A percentile compares a stretch with the other conserved stretches of the same genome.
These are phyloP conservation scores for Durotheca rogersii DNA, from an alignment of 495 filamentous ascomycete species.

Conservation along the genomic window DNA sequence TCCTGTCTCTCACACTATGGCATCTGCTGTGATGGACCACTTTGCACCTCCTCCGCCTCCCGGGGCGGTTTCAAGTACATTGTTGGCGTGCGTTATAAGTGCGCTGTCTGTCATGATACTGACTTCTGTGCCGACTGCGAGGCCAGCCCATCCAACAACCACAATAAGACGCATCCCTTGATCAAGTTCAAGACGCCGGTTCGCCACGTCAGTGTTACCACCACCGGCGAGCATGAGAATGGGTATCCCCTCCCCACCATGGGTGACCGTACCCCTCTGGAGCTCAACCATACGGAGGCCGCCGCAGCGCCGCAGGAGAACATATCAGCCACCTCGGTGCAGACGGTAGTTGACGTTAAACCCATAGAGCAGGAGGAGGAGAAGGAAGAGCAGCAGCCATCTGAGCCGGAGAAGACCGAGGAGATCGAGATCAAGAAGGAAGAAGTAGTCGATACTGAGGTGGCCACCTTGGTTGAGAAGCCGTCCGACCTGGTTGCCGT, in stretches of 20 bases:
- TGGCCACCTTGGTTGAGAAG: conserved; percentile 30
- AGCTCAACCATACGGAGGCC: conserved; percentile 44
- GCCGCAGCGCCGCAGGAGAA: conserved; percentile 45
- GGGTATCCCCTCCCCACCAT: conserved; percentile 60
- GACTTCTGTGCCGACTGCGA: conserved; percentile 97
- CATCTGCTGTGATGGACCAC: conserved; percentile 93
- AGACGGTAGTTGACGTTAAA: conserved; percentile 72
- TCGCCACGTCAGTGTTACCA: conserved; percentile 84
- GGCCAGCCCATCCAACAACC: conserved; percentile 74
- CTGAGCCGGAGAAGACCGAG: conserved; percentile 25
- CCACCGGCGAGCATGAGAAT: conserved; percentile 70
- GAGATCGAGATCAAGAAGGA: conserved; percentile 45
- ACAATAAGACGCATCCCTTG: conserved; percentile 92
- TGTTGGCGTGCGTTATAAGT: conserved; percentile 88
- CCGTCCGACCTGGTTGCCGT: conserved; percentile 61
- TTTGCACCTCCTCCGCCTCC: conserved; percentile 68
- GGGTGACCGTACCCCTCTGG: conserved; percentile 57
- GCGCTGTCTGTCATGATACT: conserved; percentile 91
- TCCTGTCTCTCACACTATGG: conserved; percentile 66
- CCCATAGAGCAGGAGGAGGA: conserved; percentile 46
- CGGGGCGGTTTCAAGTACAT: conserved; percentile 64
- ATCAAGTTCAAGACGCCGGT: conserved; percentile 97
- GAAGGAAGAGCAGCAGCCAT: conserved; percentile 2
- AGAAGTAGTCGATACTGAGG: conserved; percentile 29
- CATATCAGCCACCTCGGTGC: conserved; percentile 63